These are phyloP conservation scores for Adansonia grandidieri DNA, from an alignment of 441 rosid genomes.

Conservation along the genomic window DNA sequence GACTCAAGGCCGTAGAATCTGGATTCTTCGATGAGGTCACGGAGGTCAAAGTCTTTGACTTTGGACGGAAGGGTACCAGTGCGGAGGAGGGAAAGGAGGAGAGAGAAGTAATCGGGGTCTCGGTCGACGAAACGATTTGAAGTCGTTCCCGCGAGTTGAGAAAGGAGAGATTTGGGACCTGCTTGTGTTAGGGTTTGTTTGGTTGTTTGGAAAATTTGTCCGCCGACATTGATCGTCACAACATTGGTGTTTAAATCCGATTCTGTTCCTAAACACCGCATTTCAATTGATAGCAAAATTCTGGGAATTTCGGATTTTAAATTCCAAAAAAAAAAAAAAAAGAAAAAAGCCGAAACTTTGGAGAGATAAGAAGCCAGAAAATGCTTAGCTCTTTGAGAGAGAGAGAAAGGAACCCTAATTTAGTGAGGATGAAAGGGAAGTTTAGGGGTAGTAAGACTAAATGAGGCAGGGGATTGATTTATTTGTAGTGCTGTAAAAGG, in stretches of 20 bases:
- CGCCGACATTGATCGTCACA: conserved; percentile 75
- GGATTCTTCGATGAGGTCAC: conserved; percentile 73
- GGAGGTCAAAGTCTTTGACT: conserved; percentile 59
- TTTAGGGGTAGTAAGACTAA: background rate
- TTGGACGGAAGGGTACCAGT: conserved; percentile 79
- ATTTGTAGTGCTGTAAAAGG: background rate
- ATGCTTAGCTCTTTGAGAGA: background rate
- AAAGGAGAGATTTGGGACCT: conserved; percentile 64
- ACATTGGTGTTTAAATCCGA: conserved; percentile 35
- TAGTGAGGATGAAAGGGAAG: background rate
- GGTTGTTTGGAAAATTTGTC: conserved; percentile 77
- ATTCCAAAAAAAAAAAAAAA: background rate
- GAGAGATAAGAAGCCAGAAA: background rate
- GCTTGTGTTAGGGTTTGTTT: conserved; percentile 68
- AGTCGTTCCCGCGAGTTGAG: conserved; percentile 46
- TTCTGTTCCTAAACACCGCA: background rate
- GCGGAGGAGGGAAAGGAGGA: conserved; percentile 72
- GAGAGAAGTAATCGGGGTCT: conserved; percentile 76
- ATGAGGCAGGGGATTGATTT: background rate
- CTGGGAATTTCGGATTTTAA: too few species aligned
- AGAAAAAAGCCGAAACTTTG: background rate
- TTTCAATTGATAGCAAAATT: background rate
- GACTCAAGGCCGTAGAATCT: conserved; percentile 66
- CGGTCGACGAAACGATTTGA: conserved; percentile 66
- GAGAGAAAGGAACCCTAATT: background rate